Evolutionary conservation across 345 rosid genomes (phyloP).

Genomic region (Viola odorata): DNA sequence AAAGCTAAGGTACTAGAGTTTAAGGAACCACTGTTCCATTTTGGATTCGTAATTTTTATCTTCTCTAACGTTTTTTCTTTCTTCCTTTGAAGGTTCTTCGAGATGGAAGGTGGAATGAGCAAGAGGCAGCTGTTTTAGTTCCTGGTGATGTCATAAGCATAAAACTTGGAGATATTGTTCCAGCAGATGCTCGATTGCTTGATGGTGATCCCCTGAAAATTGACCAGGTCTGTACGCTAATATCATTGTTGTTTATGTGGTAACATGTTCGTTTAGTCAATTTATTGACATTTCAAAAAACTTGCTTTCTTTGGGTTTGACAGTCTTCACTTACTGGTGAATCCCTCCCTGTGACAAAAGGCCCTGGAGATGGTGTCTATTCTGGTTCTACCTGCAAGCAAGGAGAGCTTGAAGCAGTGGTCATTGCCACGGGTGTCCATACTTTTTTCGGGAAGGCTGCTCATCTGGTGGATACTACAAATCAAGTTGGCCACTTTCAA

Average conservation of each 20-base stretch:
- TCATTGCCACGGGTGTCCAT: conserved; percentile 95
- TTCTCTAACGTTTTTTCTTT: background rate
- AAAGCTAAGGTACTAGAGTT: conserved; percentile 72
- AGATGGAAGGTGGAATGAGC: conserved; percentile 94
- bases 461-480: conserved; percentile 95
- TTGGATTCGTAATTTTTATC: background rate
- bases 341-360: conserved; percentile 96
- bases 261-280: conserved; percentile 9
- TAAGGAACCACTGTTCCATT: background rate
- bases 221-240: conserved; percentile 54
- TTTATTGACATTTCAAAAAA: conserved; percentile 13
- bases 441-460: conserved; percentile 99
- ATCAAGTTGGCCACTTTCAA: conserved; percentile 98
- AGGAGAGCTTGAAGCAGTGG: conserved; percentile 95
- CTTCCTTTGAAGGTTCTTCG: conserved; percentile 66
- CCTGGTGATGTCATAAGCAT: conserved; percentile 90
- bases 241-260: background rate
- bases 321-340: conserved; percentile 99
- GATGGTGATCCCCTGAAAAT: conserved; percentile 96
- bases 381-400: conserved; percentile 98
- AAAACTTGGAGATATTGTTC: conserved; percentile 92
- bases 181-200: conserved; percentile 95
- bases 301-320: conserved; percentile 12
- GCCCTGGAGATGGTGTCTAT: conserved; percentile 94
- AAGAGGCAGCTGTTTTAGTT: conserved; percentile 82